Base-by-base conservation (phyloP, 108 stramenopile species). In the Skeletonema grethae region DNA sequence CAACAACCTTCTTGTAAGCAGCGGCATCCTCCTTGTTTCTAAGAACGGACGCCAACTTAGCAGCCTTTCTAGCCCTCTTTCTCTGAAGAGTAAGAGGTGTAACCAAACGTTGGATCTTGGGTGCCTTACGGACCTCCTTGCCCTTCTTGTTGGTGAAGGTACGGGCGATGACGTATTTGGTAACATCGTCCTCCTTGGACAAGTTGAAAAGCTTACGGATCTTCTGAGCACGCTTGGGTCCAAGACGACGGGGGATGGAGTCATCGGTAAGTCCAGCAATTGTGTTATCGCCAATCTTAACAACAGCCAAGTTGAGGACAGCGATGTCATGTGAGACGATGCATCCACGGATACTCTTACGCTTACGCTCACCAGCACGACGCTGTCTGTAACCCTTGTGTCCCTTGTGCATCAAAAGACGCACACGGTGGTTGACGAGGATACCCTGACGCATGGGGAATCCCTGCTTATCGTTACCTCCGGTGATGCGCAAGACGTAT, bases 381-480 rank as follows among this genome's bases (percentile, higher is more conserved):
- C 99, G 98, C 63, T 86, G 94, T 66, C 96, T 67, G 85, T 92
- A 97, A 70, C 88, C 90, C 84, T 90, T 90, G 86, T 88, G 83
- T 66, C 98, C 99, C 88, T 98, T 95, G 78, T 82, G 73, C 67
- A 96, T 88, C 64, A 99, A 85, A 36, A 99, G 92, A 58, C 97
- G 94, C 29, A 99, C 99, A 73, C 99, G 98, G 79, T 95, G 92
- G 88, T 95, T 92, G 75, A 95, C 90, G 62, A 99, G 88, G 72
- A 99, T 94, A 83, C 99, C 99, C 87, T 99, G 99, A 90, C 97
- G 97, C 99, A 99, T 99, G 82, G 99, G 97, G 90, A 99, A 99
- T 46, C 99, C 99, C 90, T 99, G 97, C 91, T 99, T 99, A 88
- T 99, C 99, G 83, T 98, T 99, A 59, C 99, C 99, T 63, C 99